Evolutionary conservation across 768 basidiomycete species (phyloP), one percentile per base, ranked within the genome.

Genomic region (Cystoderma amianthinum): DNA sequence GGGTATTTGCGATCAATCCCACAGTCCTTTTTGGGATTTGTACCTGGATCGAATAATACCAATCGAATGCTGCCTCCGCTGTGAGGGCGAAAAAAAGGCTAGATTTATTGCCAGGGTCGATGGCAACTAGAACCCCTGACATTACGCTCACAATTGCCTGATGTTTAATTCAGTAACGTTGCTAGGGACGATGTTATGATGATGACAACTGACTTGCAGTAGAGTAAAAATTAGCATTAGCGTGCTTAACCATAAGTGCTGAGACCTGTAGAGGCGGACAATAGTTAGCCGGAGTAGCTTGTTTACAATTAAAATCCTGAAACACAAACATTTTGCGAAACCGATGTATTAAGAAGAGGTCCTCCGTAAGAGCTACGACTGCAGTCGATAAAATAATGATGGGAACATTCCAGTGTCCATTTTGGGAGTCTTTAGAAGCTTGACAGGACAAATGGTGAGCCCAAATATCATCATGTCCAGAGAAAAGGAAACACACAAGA

Each of bases 261-360:
- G 47, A 19, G 49, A 48, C 19, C 55, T 56, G 32, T 13, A 5
- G 44, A 25, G 20, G 21, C 30, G 2, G 7, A 28, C 25, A 28
- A n/a, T n/a, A n/a, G n/a, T n/a, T n/a, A n/a, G 25, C 25, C 25
- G 25, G 25, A 28, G n/a, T 28, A n/a, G 25, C 7, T 28, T 28
- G 25, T 7, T 7, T 28, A 15, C 3, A 3, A 33, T 45, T n/a
- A 32, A 18, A 13, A 18, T 10, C 19, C 20, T 12, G 19, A 22
- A 10, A 46, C 13, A 17, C 53, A 39, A 32, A 51, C 55, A 56
- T 38, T 39, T 44, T 38, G 43, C 49, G 48, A 43, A 48, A 56
- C 38, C 52, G 47, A 32, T 52, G 46, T 4, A 56, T 48, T 23
- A 56, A 32, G 37, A 54, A 54, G 5, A 56, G 15, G 40, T 56